Base-by-base conservation (phyloP, 176 grass and related monocot species). In the Cenchrus fungigraminus region DNA sequence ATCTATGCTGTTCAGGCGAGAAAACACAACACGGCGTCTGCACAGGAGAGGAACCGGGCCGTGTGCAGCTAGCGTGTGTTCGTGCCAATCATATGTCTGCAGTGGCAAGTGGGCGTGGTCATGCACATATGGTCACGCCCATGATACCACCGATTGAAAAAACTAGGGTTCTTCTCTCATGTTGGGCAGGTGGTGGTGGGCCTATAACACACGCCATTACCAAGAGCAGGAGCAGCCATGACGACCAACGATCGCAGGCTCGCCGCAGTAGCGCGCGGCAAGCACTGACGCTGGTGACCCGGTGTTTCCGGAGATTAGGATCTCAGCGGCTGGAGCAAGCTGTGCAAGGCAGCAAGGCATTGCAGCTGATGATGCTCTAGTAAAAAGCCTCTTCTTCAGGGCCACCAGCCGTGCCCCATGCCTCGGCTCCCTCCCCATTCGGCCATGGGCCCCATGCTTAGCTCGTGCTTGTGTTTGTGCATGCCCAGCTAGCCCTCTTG, bases 101-200 rank as follows among this genome's bases (percentile, higher is more conserved):
- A 37, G 49, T 46, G 76, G 52, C 62, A 25, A 63, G 88, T 66
- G 54, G 53, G 25, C 16, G 70, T 77, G 78, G 73, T 72, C 79
- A 57, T 82, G 19, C 88, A 51, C 58, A 78, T 56, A 64, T 71
- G 37, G 79, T 17, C 59, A 43, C 47, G n/a, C 32, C 65, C 79
- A 90, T 87, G 85, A 91, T 84, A 76, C 63, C 63, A 40, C 76
- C 4, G 81, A 71, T 84, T 87, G 89, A 87, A 90, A 40, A 90
- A 90, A 69, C 53, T 80, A 68, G 56, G 42, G 84, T 58, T 78
- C 72, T 74, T 73, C 46, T 15, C 22, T 15, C 46, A 61, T 54
- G 52, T 59, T 59, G 74, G 51, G 79, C 43, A 46, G 25, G 37
- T 40, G 83, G 79, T 86, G 79, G 89, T 84, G 89, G 89, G 89